A percentile compares a stretch with the other conserved stretches of the same genome.
Conservation (phyloP, 192 early-diverging fungal genomes). For the Helicostylum pulchrum region DNA sequence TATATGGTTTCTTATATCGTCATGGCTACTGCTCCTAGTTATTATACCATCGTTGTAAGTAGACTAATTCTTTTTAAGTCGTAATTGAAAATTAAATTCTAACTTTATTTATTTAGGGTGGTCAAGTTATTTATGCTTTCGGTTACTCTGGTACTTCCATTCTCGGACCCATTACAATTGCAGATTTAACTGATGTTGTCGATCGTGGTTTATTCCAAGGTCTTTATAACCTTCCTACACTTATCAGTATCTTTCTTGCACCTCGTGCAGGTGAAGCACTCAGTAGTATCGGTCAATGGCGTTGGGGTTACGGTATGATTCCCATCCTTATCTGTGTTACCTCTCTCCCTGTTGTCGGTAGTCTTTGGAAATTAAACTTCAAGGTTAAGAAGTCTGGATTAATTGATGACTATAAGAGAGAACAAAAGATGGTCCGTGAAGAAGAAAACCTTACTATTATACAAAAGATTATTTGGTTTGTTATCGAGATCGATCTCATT, state of each 20-base stretch:
- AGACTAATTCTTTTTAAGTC: not conserved
- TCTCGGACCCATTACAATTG: conserved; percentile 18
- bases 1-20: conserved; percentile 4
- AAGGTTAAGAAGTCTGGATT: conserved; percentile 19
- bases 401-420: not conserved
- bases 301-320: conserved; percentile 24
- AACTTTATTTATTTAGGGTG: conserved; percentile 14
- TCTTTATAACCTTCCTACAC: conserved; percentile 15
- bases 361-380: conserved; percentile 12
- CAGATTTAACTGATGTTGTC: conserved; percentile 18
- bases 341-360: conserved; percentile 12
- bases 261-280: conserved; percentile 12
- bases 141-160: conserved; percentile 22
- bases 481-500: conserved; percentile 13
- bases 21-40: conserved; percentile 11
- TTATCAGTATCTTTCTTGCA: conserved; percentile 22
- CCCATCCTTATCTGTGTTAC: conserved; percentile 16
- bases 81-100: not conserved
- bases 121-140: conserved; percentile 27
- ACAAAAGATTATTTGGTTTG: not conserved
- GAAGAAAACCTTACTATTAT: not conserved
- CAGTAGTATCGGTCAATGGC: conserved; percentile 5
- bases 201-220: conserved; percentile 21
- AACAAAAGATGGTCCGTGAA: not conserved
- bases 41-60: conserved; percentile 12